Evolutionary conservation across 2,329 filamentous ascomycete genomes (phyloP), one percentile per base, ranked within the genome.

Genomic region (Bipolaris bicolor): DNA sequence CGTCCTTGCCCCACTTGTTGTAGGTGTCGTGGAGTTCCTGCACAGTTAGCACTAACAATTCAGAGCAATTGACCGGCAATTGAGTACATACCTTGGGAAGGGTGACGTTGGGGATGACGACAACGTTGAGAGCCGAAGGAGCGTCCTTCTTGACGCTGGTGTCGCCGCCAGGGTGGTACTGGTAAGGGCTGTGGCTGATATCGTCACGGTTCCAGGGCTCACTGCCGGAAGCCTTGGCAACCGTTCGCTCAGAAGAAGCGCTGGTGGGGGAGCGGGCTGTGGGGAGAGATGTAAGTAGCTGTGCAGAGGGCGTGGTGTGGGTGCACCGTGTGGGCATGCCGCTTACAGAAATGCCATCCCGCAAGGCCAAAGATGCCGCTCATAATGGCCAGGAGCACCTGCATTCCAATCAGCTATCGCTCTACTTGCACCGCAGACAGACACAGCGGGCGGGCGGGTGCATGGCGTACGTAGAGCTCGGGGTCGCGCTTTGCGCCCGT

Each of bases 1-100:
- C 93, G 69, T 98, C 95, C 88, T 98, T 98, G 80, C 95, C 95
- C 88, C 91, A 98, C 86, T 99, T 99, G 90, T 99, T 99, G 88
- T 90, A 98, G 83, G 90, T 90, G 71, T 99, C 95, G 82, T 99
- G 95, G 65, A 97, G 87, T 73, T 89, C 85, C 91, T 96, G 43
- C 41, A 20, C 9, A 26, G 40, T 62, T 39, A 61, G 49, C 31
- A 47, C 15, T 22, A 20, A 33, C 24, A 13, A 36, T 41, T 20
- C 15, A 9, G 3, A 24, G 10, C 13, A 29, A 18, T 10, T 26
- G 46, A 29, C 10, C 22, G 20, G 33, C 16, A 33, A 16, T 18
- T 33, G 16, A 15, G 9, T 15, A 33, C 58, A 47, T 68, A 70
- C 76, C 88, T 90, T 92, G 75, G 95, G 93, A 69, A 98, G 84